Evolutionary conservation across 2,329 filamentous ascomycete species (phyloP).

Genomic region (Emmonsiellopsis sp.): DNA sequence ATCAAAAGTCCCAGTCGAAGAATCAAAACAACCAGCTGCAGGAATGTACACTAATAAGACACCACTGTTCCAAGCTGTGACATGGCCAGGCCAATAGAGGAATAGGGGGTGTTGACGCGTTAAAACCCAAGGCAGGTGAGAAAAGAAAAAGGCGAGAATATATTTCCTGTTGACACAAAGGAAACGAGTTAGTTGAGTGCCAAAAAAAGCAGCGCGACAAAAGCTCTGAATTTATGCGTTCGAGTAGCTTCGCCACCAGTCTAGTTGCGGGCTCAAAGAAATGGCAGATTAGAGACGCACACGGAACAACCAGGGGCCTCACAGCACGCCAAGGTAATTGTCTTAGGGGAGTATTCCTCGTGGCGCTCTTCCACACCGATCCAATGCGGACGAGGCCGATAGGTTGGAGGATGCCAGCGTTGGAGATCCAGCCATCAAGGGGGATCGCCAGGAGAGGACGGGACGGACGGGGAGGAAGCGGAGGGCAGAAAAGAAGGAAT

Average conservation of each 20-base stretch:
- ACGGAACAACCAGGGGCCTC: background rate
- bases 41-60: background rate
- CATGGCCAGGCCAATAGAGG: background rate
- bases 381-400: constrained; percentile 2
- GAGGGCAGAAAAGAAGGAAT: background rate
- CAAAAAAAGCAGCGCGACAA: background rate
- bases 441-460: background rate
- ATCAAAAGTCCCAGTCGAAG: background rate
- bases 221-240: background rate
- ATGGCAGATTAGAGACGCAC: background rate
- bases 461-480: background rate
- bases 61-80: background rate
- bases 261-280: background rate
- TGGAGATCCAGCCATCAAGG: constrained; percentile 2
- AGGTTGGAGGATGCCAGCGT: background rate
- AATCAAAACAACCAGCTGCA: background rate
- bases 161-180: background rate
- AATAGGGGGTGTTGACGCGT: too few species aligned
- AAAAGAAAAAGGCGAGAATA: background rate
- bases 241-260: background rate
- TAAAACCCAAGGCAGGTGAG: background rate
- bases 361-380: background rate
- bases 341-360: background rate
- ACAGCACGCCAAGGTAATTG: background rate
- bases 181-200: background rate